Evolutionary conservation across 768 basidiomycete species (phyloP), one percentile per base, ranked within the genome.

Genomic region (Boletus tomentosulus): DNA sequence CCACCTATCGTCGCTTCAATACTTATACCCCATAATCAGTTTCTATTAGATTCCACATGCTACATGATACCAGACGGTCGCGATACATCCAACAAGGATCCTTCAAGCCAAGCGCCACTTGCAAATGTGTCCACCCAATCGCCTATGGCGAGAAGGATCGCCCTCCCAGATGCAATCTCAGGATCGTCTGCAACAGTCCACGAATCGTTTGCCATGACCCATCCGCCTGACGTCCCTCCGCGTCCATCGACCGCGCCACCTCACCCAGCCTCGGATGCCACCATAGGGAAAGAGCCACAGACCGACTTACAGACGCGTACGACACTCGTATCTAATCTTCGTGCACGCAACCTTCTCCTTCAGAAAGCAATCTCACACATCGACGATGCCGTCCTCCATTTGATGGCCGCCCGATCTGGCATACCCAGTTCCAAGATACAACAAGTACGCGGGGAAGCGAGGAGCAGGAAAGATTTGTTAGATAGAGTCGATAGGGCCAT

Each of bases 361-460:
- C 66, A 69, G 46, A 67, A 61, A 56, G 67, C 66, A 52, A 67
- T 67, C 52, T 62, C 67, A 48, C 67, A 59, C 35, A 67, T 67
- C n/a, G 66, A 67, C 43, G 62, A 69, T 57, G 67, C 65, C 11
- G 63, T 67, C 37, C 67, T 67, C 33, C 57, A 61, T 51, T 48
- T 67, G 4, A 57, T 67, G 63, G 66, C 66, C 41, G 66, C 67
- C 50, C 57, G 67, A 69, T 67, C 67, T 10, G 67, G 65, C 35
- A 65, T 69, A 31, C 65, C 66, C 6, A 67, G 52, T 53, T 60
- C 65, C 48, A 69, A 61, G 38, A 67, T 67, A 39, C 66, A 69
- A 34, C 62, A 69, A 49, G 65, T 69, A 22, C 65, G 65, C 30
- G 60, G 57, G 10, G 67, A 65, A 58, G 66, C 67, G 46, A 67